Percentiles rank a stretch among this genome's conserved stretches.
phyloP scores from a whole-genome alignment of 1,139 yeast species.

The Blastobotrys proliferans region DNA sequence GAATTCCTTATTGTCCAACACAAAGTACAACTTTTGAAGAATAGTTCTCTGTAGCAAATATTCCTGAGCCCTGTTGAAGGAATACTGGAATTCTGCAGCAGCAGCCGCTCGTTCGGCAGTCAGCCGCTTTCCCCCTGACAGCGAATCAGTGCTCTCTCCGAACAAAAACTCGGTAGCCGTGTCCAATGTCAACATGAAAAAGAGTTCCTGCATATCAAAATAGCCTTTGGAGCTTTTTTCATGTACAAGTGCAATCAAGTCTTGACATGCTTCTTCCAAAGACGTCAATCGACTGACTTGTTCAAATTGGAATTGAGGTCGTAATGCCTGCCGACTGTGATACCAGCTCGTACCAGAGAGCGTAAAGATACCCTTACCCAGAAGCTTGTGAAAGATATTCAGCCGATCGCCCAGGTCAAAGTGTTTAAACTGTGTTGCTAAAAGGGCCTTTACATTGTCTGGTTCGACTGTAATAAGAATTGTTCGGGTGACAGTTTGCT shows the following conservation, averaged over 20 bases:
- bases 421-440: slow-evolving; percentile 31
- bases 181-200: slow-evolving; percentile 50
- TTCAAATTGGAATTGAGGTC: slow-evolving; percentile 54
- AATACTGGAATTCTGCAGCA: slow-evolving; percentile 39
- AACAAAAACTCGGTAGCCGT: slow-evolving; percentile 55
- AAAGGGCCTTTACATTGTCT: slow-evolving; percentile 37
- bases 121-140: slow-evolving; percentile 21
- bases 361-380: slow-evolving; percentile 56
- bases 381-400: slow-evolving; percentile 40
- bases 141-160: slow-evolving; percentile 47
- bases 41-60: slow-evolving; percentile 39
- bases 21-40: slow-evolving; percentile 38
- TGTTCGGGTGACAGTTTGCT: slow-evolving; percentile 16
- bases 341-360: slow-evolving; percentile 53
- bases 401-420: slow-evolving; percentile 42
- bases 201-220: slow-evolving; percentile 47
- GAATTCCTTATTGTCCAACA: slow-evolving; percentile 38
- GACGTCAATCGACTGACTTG: slow-evolving; percentile 48
- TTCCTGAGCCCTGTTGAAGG: slow-evolving; percentile 44
- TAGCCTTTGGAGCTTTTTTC: slow-evolving; percentile 12
- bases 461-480: slow-evolving; percentile 41
- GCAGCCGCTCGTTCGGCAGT: slow-evolving; percentile 12
- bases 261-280: slow-evolving; percentile 43
- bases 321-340: slow-evolving; percentile 51
- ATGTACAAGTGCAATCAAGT: slow-evolving; percentile 29